These are phyloP conservation scores for Pseudozyma pruni DNA, from an alignment of 1,284 basidiomycete species.

Conservation along the genomic window DNA sequence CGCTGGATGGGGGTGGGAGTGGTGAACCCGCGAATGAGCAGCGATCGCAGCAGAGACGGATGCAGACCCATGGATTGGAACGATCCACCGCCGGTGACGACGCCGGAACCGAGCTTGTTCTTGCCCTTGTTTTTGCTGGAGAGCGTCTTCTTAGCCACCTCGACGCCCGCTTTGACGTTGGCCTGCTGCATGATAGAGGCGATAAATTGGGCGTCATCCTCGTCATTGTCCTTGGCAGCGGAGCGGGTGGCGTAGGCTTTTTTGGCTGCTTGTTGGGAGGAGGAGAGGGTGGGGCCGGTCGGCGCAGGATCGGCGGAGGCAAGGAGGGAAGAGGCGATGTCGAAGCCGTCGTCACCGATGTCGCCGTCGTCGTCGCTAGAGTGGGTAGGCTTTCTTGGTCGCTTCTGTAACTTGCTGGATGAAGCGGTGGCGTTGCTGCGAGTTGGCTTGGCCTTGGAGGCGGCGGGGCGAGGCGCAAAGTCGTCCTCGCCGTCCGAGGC, in stretches of 20 bases:
- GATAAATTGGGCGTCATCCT: slow-evolving; percentile 64
- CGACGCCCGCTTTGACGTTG: slow-evolving; percentile 63
- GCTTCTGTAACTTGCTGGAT: slow-evolving; percentile 22
- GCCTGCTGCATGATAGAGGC: slow-evolving; percentile 62
- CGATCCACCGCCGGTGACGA: slow-evolving; percentile 62
- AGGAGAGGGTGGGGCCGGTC: not conserved
- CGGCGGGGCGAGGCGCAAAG: slow-evolving; percentile 6
- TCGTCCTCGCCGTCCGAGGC: slow-evolving; percentile 53
- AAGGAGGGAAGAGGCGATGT: slow-evolving; percentile 42
- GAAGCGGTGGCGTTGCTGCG: slow-evolving; percentile 29
- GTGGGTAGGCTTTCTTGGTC: slow-evolving; percentile 4
- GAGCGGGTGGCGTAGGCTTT: slow-evolving; percentile 14
- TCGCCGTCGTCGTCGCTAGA: slow-evolving; percentile 12
- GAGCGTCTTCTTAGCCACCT: slow-evolving; percentile 57
- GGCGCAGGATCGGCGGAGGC: slow-evolving; percentile 11
- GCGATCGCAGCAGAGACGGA: slow-evolving; percentile 82
- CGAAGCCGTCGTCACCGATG: slow-evolving; percentile 29
- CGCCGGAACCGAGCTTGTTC: slow-evolving; percentile 55
- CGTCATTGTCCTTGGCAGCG: slow-evolving; percentile 40
- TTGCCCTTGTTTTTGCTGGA: slow-evolving; percentile 56
- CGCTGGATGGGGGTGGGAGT: slow-evolving; percentile 97
- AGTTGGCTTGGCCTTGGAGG: slow-evolving; percentile 14
- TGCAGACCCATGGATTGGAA: slow-evolving; percentile 73
- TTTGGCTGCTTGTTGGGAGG: slow-evolving; percentile 12
- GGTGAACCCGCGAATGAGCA: slow-evolving; percentile 92